Evolutionary conservation across 805 yeast genomes (phyloP), one percentile per base, ranked within the genome.

Genomic region (Hanseniaspora hatyaiensis): DNA sequence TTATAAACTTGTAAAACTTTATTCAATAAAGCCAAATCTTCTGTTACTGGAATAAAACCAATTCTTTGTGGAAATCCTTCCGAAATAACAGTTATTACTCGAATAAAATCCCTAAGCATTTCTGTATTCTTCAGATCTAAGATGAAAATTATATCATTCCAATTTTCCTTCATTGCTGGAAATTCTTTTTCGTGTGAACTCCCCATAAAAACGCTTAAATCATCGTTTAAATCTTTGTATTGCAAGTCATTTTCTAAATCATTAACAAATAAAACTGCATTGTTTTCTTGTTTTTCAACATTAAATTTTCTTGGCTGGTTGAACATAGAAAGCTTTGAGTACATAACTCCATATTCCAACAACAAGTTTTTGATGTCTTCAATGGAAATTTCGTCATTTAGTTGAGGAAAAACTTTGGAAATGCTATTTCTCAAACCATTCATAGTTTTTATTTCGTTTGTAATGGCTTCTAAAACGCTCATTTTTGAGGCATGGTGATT

Each of bases 1-100:
- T 44, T 32, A 47, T 49, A 40, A 26, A 54, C 28, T 37, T 40
- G 46, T 29, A 36, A n/a, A 12, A 45, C 55, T 9, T 52, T 55
- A 9, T 60, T 47, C 4, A 58, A 47, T 5, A 46, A 43, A 31
- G 58, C 59, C 2, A 52, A 52, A 16, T 51, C 53, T 8, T 52
- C 54, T 3, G 56, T 52, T 51, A 2, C 82, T 50, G 97, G 95
- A n/a, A 89, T 66, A 2, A 89, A 52, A 6, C 96, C 98, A 44
- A 89, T 58, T 60, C 88, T 81, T 53, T 87, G 82, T 0, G 95
- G 84, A 15, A 82, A 69, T 1, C 77, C 75, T 36, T 74, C 71
- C 11, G 71, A 56, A 2, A 77, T 65, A 2, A 73, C 61, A 22
- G 70, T 67, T 2, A 80, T 55, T 29, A 77, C 65, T 8, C 79